Evolutionary conservation across 2,329 filamentous ascomycete genomes (phyloP), one percentile per base, ranked within the genome.

Genomic region (Monosporascus sp.): DNA sequence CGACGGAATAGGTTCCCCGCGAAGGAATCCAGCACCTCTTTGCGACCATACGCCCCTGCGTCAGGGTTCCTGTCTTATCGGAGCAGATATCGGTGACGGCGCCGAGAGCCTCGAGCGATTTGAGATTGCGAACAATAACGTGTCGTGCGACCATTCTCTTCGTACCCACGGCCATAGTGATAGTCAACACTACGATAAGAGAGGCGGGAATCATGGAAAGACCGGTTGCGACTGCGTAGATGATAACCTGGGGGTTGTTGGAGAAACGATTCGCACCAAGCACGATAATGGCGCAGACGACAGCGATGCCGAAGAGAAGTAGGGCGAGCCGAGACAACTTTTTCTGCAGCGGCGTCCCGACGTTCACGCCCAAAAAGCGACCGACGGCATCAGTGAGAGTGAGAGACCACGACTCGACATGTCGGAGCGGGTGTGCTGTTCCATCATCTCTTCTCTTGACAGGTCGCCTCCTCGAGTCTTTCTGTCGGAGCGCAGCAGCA

Each of bases 251-350:
- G 25, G 75, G 74, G 35, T 74, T 69, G 39, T 69, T 67, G 18
- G 72, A 68, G 65, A 82, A 84, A 1, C 75, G 60, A 67, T 87
- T 88, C 51, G 85, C 81, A 7, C 75, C 85, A 45, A 88, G 77
- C 39, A 88, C 85, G 60, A 89, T 82, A 59, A 89, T 80, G 9
- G 85, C 85, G 55, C 85, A 86, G 25, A 89, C 62, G 14, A 89
- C 79, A 2, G 86, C 86, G 49, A 87, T 79, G 31, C 74, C 77
- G 63, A 89, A 88, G 2, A 89, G 77, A 2, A 86, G 66, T n/a
- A 88, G 74, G 22, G 86, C 86, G 48, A 89, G 76, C 65, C 82
- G 81, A 47, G 84, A 86, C 17, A 89, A 74, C 63, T 86, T 88
- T 60, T 80, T 78, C 67, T 88, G 84, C 18, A 89, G 74, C 2